A percentile compares a stretch with the other conserved stretches of the same genome.
phyloP scores from a whole-genome alignment of 768 basidiomycete species.

The Psilocybe azurescens region DNA sequence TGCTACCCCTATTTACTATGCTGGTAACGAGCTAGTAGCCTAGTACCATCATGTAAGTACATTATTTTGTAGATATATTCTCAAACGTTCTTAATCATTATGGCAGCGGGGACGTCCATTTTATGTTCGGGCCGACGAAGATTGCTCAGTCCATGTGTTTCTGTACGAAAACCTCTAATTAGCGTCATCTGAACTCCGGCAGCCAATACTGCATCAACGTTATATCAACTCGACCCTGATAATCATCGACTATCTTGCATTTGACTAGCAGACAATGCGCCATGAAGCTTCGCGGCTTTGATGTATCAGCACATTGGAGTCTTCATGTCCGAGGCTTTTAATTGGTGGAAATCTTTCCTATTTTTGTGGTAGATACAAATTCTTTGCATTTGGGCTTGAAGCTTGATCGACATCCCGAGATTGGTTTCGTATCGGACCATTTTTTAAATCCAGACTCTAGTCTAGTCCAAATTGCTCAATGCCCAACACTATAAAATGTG shows the following conservation, averaged over 20 bases:
- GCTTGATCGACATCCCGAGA: background rate
- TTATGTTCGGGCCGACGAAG: too few species aligned
- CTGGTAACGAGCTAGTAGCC: too few species aligned
- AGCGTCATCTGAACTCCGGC: background rate
- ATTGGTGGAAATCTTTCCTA: conserved; percentile 1
- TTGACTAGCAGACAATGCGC: background rate
- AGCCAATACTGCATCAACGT: background rate
- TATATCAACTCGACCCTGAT: background rate
- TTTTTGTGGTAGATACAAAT: background rate
- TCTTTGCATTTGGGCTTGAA: background rate
- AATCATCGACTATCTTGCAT: background rate
- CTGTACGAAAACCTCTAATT: background rate
- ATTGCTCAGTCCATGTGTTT: background rate
- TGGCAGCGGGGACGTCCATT: too few species aligned
- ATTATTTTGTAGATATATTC: too few species aligned
- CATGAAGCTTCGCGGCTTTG: background rate
- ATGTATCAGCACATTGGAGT: background rate
- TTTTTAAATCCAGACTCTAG: background rate
- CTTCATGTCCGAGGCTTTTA: conserved; percentile 16
- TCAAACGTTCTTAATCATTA: too few species aligned
- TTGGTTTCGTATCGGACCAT: conserved; percentile 1
- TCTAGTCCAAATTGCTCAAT: background rate
- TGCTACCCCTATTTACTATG: too few species aligned
- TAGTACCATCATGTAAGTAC: too few species aligned
- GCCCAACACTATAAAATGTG: background rate